Evolutionary conservation across 2,329 filamentous ascomycete species (phyloP), one percentile per base, ranked within the genome.

Genomic region (Passalora sequoiae): DNA sequence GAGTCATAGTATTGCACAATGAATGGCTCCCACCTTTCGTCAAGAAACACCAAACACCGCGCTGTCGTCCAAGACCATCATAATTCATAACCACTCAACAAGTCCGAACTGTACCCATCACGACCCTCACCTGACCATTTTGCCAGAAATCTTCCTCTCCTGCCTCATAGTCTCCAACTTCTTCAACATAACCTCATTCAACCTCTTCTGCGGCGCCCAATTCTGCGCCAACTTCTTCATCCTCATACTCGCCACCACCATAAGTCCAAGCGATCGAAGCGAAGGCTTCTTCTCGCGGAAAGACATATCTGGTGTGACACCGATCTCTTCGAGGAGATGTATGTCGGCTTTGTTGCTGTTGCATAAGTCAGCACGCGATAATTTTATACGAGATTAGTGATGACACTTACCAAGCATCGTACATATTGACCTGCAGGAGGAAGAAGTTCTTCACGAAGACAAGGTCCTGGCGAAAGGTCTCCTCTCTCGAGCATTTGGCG

Each of bases 281-380:
- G 66, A 66, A 3, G 66, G 73, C 40, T 66, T 68, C 43, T 65
- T 67, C 43, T 70, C 63, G 12, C 68, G 64, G 29, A 70, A 62
- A 1, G 67, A 69, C 53, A 73, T 69, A 51, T 75, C 71, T 3
- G 74, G 68, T 24, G 73, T 76, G 50, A 86, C 79, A 50, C 86
- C 87, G 73, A 96, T 94, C 56, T 85, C 78, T 56, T 84, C 79
- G 51, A 97, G 81, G 61, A 96, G 84, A 40, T 82, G 80, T 46
- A 97, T 81, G 64, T 97, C 88, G 48, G 87, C 85, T 66, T 91
- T 84, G 71, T 97, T 98, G 71, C 92, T 97, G 65, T 64, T 44
- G 10, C 30, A 47, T 20, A 24, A 33, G 47, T 53, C 35, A 54
- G 41, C 30, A 44, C 25, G 12, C 4, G 10, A 27, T n/a, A n/a